Percentiles rank a stretch among this genome's conserved stretches.
Evolutionary conservation across 1,284 basidiomycete genomes (phyloP).

Genomic region (Entoloma clypeatum): DNA sequence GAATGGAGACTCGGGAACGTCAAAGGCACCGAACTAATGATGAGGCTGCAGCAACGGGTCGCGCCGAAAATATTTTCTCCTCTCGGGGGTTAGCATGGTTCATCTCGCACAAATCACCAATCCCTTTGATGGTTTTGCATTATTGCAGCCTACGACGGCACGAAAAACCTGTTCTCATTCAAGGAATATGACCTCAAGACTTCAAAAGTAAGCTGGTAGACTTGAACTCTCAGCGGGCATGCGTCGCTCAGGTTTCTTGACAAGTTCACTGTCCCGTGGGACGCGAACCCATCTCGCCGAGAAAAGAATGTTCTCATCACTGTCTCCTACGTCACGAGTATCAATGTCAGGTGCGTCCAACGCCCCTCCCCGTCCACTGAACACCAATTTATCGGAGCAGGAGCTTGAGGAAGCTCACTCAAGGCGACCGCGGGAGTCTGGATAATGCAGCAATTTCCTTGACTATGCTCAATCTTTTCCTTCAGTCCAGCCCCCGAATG

Average conservation of each 20-base stretch:
- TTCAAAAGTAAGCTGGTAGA: constrained; percentile 20
- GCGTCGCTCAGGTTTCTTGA: neutral
- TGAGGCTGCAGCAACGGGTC: constrained; percentile 24
- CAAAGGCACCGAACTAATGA: constrained; percentile 27
- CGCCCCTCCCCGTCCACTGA: constrained; percentile 1
- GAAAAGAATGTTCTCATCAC: constrained; percentile 20
- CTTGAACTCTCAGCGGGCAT: neutral
- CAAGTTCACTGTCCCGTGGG: constrained; percentile 27
- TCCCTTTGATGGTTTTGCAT: neutral
- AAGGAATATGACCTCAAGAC: constrained; percentile 20
- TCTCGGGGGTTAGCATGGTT: constrained; percentile 21
- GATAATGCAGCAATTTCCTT: constrained; percentile 23
- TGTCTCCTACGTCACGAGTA: constrained; percentile 21
- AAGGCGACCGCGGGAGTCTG: constrained; percentile 15
- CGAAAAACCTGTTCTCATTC: constrained; percentile 31
- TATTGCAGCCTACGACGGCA: constrained; percentile 31
- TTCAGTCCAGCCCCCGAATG: constrained; percentile 32
- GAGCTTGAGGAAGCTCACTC: constrained; percentile 15
- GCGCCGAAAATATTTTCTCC: constrained; percentile 23
- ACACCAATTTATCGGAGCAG: constrained; percentile 1
- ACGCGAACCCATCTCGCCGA: constrained; percentile 11
- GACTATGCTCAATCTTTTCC: constrained; percentile 35
- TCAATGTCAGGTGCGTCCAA: constrained; percentile 22
- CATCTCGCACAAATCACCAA: neutral
- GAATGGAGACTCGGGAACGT: constrained; percentile 20